phyloP scores from a whole-genome alignment of 441 rosid species.

The Sinapis alba region DNA sequence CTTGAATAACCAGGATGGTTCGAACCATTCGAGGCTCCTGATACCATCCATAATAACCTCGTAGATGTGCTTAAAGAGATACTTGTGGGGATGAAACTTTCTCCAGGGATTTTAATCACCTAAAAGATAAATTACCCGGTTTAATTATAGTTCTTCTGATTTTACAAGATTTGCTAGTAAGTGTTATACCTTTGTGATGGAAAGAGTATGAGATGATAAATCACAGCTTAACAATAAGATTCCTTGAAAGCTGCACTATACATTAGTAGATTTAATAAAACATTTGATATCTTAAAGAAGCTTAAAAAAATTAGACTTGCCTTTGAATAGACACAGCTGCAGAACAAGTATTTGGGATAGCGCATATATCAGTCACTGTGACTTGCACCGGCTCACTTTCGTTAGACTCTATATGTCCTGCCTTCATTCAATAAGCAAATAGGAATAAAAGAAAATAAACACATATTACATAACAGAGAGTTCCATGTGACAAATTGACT shows the following conservation, averaged over 20 bases:
- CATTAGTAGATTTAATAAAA: conserved; percentile 14
- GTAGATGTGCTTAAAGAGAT: conserved; percentile 44
- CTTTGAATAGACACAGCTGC: conserved; percentile 85
- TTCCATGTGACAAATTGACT: too few species aligned
- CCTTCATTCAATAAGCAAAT: too few species aligned
- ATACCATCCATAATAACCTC: conserved; percentile 58
- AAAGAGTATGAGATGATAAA: conserved; percentile 53
- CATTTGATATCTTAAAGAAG: conserved; percentile 10
- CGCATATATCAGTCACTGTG: too few species aligned
- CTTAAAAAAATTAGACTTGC: conserved; percentile 36
- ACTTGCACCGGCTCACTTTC: too few species aligned
- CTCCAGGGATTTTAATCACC: conserved; percentile 57
- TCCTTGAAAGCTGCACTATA: conserved; percentile 69
- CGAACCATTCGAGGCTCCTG: conserved; percentile 70
- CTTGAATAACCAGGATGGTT: conserved; percentile 54
- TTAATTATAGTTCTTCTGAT: background rate
- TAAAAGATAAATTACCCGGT: conserved; percentile 23
- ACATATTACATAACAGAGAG: too few species aligned
- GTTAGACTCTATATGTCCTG: too few species aligned
- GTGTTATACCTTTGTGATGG: conserved; percentile 59
- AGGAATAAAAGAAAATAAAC: too few species aligned
- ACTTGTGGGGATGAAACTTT: conserved; percentile 77
- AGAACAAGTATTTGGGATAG: conserved; percentile 41
- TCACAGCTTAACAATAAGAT: conserved; percentile 62
- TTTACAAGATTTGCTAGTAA: background rate